Evolutionary conservation across 2,329 filamentous ascomycete species (phyloP), one percentile per base, ranked within the genome.

Genomic region (Epichloe baconii): DNA sequence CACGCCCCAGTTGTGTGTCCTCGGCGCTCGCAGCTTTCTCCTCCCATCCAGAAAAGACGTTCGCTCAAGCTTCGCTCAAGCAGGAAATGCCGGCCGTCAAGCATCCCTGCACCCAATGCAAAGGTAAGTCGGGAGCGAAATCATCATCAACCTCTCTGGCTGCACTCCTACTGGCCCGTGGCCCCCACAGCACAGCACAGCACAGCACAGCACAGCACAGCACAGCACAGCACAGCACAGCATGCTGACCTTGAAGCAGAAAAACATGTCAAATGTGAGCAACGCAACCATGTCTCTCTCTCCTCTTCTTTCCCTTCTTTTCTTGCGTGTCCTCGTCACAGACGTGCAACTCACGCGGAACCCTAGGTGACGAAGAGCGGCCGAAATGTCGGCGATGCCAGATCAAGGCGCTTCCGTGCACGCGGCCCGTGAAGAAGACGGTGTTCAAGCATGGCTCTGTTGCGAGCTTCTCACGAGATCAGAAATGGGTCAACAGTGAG

Each of bases 401-500:
- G 38, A 48, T 54, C 8, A 68, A 66, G 43, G 57, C 61, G 15
- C 55, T 70, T 7, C 55, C 61, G 0, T 70, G 68, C 49, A 58
- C 61, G 1, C 61, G 66, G 0, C 68, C 68, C 1, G 57, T 57
- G 0, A 66, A 62, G 42, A 62, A 59, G 55, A 67, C 65, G 0
- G 62, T 70, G 5, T 70, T 70, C 55, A 63, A 64, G 5, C 66
- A 68, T 43, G 62, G 64, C 11, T 63, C 66, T 0, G 57, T 59
- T 1, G 62, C 61, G 36, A 60, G 58, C 7, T 65, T 70, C 42
- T 61, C 65, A 46, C 61, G 59, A 4, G 59, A 65, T 48, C 66
- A 69, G 55, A 60, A 63, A 51, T 68, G 66, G 67, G 66, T 68
- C 7, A 65, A 62, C 7, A 67, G 63, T 42, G 59, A 63, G 34